phyloP scores from a whole-genome alignment of 1,284 basidiomycete genomes.

The Cutaneotrichosporon sp. region DNA sequence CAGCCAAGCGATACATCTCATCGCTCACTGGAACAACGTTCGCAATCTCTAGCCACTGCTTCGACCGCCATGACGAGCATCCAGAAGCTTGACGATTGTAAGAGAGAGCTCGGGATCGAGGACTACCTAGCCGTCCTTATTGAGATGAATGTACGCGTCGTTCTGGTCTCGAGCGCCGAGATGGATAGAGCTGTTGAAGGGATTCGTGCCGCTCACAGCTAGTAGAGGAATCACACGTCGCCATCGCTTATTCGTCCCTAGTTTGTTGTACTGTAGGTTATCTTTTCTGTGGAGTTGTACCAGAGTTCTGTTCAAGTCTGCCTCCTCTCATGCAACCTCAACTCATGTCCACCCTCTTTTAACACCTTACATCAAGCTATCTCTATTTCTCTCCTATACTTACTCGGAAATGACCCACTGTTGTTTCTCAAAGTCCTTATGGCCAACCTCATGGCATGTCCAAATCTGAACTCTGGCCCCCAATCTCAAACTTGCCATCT shows the following conservation, averaged over 20 bases:
- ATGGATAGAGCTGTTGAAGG: not conserved
- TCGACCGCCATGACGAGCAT: not conserved
- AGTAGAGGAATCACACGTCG: not conserved
- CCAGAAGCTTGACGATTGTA: not conserved
- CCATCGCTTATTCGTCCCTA: not conserved
- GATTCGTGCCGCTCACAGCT: not conserved
- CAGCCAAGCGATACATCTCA: not conserved
- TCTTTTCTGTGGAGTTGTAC: too few species aligned
- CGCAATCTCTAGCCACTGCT: not conserved
- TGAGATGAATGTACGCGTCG: not conserved
- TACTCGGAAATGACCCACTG: too few species aligned
- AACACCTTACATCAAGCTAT: too few species aligned
- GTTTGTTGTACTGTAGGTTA: not conserved
- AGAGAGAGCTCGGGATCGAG: not conserved
- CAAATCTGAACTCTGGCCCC: too few species aligned
- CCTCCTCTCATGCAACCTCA: too few species aligned
- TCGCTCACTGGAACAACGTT: not conserved
- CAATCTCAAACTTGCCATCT: too few species aligned
- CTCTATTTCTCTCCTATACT: too few species aligned
- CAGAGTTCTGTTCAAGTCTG: too few species aligned
- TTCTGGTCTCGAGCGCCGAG: not conserved
- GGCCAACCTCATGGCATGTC: too few species aligned
- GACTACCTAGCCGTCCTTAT: not conserved
- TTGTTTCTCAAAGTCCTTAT: too few species aligned
- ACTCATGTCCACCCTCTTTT: too few species aligned